Evolutionary conservation across 208 protist species (phyloP), one percentile per base, ranked within the genome.

Genomic region (Plasmodiophora brassicae): DNA sequence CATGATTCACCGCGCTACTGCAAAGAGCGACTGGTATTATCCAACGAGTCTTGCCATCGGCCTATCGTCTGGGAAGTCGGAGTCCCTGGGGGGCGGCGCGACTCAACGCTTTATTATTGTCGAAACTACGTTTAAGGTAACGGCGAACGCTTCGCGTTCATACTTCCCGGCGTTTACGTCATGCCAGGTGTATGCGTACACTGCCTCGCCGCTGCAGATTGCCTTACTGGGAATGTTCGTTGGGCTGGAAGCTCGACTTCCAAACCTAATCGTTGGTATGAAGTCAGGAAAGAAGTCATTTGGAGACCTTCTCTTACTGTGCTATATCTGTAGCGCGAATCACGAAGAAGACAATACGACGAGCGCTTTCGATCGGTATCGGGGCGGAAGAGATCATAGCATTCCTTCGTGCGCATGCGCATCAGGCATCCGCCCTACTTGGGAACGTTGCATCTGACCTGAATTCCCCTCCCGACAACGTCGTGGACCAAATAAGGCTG

Each of bases 341-440:
- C 5, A 78, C 65, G 14, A 78, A 78, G 65, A 78, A 78, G 41
- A 78, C 65, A 5, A 38, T 78, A n/a, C 41, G 32, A 8, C 32
- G 41, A 78, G 65, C 65, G n/a, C n/a, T 78, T 14, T 8, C 10
- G 65, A 78, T 78, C n/a, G 65, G 65, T 78, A 78, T 78, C 65
- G n/a, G 65, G 10, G 65, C 65, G 20, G 65, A 78, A 78, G 65
- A 78, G n/a, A 78, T 78, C 65, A 78, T 78, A n/a, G 65, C 65
- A 5, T 78, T 78, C 65, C n/a, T 78, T 5, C 65, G 65, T 38
- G 65, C 32, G 10, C 41, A 78, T 78, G 65, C 65, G 14, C 65
- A 78, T 78, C 65, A n/a, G 5, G 65, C 65, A 14, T 78, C 65
- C 41, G 14, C 41, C 20, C 10, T 32, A 14, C 10, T 32, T 8